Percentiles rank a stretch among this genome's conserved stretches.
phyloP scores from a whole-genome alignment of 2,329 filamentous ascomycete genomes.

The Fusarium papillatum region DNA sequence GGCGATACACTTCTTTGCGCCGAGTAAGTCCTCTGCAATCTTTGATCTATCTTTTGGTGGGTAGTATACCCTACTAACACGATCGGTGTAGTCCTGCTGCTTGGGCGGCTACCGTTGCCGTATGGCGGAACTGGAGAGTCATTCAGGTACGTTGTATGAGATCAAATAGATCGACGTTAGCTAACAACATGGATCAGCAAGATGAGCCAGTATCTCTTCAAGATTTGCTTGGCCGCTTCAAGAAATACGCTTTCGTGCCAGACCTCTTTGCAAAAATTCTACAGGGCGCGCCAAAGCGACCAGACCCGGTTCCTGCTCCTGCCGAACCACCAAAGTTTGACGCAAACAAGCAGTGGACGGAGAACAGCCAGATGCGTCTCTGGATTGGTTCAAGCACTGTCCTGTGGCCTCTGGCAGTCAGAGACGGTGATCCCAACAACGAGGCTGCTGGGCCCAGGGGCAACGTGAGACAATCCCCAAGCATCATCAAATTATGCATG shows the following conservation, averaged over 20 bases:
- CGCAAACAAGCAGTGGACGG: neutral
- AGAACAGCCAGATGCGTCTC: neutral
- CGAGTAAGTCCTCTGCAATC: too few relatives aligned
- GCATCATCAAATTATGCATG: neutral
- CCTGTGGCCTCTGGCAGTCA: neutral
- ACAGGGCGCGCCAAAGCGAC: neutral
- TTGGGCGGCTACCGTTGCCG: neutral
- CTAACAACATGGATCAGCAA: neutral
- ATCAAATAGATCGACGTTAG: neutral
- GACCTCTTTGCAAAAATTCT: neutral
- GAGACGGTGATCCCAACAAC: neutral
- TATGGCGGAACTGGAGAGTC: neutral
- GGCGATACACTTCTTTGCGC: too few relatives aligned
- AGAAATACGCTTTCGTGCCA: neutral
- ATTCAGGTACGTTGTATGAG: neutral
- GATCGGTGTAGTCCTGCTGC: neutral
- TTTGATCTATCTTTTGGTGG: too few relatives aligned
- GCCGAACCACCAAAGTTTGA: neutral
- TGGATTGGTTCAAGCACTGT: neutral
- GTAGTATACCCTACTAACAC: neutral
- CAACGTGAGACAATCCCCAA: too few relatives aligned
- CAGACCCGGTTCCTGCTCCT: neutral
- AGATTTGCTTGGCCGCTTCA: neutral
- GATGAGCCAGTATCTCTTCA: neutral
- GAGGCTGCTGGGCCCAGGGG: neutral